Conservation (phyloP, 2,329 filamentous ascomycete genomes). For the Aspergillus jensenii region DNA sequence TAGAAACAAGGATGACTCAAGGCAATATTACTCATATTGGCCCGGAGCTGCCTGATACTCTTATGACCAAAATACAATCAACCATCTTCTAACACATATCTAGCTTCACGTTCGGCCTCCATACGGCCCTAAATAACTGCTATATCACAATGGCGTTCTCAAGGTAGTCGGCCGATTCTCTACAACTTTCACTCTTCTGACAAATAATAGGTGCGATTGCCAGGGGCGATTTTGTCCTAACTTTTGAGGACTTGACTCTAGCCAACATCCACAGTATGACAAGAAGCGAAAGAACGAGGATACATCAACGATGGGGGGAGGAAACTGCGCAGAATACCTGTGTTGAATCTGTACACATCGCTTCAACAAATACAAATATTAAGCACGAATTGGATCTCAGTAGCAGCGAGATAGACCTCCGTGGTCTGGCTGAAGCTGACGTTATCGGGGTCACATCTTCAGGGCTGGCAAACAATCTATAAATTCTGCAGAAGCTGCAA, state of each 20-base stretch:
- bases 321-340: neutral
- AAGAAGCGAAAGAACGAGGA: neutral
- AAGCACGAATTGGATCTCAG: slow-evolving; percentile 21
- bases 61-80: too few relatives aligned
- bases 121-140: too few relatives aligned
- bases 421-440: slow-evolving; percentile 37
- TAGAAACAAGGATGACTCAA: too few relatives aligned
- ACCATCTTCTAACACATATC: too few relatives aligned
- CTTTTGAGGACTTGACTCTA: neutral
- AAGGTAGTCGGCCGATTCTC: too few relatives aligned
- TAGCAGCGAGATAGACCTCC: slow-evolving; percentile 26
- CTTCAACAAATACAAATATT: neutral
- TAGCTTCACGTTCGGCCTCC: too few relatives aligned
- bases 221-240: neutral
- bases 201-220: too few relatives aligned
- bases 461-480: slow-evolving; percentile 2
- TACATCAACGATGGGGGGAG: neutral
- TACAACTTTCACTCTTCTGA: too few relatives aligned
- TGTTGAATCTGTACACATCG: neutral
- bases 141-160: too few relatives aligned
- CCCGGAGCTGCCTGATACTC: too few relatives aligned
- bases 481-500: neutral
- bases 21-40: too few relatives aligned
- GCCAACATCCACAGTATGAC: neutral
- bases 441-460: slow-evolving; percentile 36